Conservation (phyloP, 345 rosid genomes). For the Pelargonium nanum region DNA sequence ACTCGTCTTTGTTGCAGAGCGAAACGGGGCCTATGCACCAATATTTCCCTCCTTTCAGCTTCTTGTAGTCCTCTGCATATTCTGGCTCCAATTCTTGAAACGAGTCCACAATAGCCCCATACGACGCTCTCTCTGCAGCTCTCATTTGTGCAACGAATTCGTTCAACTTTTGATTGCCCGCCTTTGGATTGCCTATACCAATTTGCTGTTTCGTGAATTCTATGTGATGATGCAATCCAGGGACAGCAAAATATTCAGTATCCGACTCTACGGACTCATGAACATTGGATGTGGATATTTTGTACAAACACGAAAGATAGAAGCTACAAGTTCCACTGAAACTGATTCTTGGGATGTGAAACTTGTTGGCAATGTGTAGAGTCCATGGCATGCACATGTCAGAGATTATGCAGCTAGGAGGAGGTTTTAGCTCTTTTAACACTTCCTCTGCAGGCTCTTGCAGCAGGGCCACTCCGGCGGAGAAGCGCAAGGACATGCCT, state of each 20-base stretch:
- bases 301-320: not conserved
- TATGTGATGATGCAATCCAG: not conserved
- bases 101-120: not conserved
- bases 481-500: conserved; percentile 19
- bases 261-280: not conserved
- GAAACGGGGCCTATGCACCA: conserved; percentile 4
- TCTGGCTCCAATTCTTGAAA: conserved; percentile 16
- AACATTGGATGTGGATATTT: not conserved
- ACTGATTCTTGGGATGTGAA: not conserved
- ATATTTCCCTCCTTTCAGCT: conserved; percentile 2
- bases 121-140: not conserved
- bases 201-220: not conserved
- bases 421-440: conserved; percentile 6
- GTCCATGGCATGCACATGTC: not conserved
- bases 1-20: conserved; percentile 6
- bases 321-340: not conserved
- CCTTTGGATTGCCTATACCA: not conserved
- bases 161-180: no score
- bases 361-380: not conserved
- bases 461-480: conserved; percentile 11
- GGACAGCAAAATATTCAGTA: not conserved
- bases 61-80: not conserved
- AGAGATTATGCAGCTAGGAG: conserved; percentile 6
- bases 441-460: conserved; percentile 23
- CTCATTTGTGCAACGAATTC: no score